phyloP scores from a whole-genome alignment of 768 basidiomycete genomes.

The Tylopilus vinaceipallidus region DNA sequence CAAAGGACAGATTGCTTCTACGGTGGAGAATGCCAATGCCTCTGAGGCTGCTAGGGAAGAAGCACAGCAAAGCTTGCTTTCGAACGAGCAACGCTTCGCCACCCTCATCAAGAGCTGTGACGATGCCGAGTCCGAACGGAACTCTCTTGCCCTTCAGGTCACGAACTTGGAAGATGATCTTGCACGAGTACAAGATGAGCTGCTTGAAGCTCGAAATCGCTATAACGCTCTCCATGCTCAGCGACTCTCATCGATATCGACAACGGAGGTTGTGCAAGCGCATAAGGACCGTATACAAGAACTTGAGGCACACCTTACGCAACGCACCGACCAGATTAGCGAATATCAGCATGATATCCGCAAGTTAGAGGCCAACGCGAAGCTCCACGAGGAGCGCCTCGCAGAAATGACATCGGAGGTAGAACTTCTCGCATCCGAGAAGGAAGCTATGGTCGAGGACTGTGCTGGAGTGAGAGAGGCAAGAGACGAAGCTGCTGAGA shows the following conservation, averaged over 20 bases:
- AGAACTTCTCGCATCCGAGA: constrained; percentile 63
- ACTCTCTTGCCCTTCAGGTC: constrained; percentile 62
- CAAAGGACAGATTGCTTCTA: constrained; percentile 31
- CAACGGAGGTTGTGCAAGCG: constrained; percentile 50
- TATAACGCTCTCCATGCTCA: constrained; percentile 63
- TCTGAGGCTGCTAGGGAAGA: constrained; percentile 38
- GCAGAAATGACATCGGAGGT: constrained; percentile 68
- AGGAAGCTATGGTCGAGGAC: constrained; percentile 81
- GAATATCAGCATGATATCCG: constrained; percentile 78
- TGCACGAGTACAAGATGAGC: constrained; percentile 47
- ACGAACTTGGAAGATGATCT: constrained; percentile 64
- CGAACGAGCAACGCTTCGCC: constrained; percentile 39
- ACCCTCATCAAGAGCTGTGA: constrained; percentile 49
- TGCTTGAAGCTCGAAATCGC: constrained; percentile 55
- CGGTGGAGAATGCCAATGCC: constrained; percentile 32
- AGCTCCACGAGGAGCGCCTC: constrained; percentile 72
- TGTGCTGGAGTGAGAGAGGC: constrained; percentile 75
- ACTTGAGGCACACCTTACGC: constrained; percentile 60
- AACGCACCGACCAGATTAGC: constrained; percentile 72
- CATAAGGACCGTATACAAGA: constrained; percentile 67
- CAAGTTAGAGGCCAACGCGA: constrained; percentile 71
- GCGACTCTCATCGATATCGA: constrained; percentile 63
- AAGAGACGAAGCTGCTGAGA: constrained; percentile 58
- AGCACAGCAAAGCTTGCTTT: constrained; percentile 27
- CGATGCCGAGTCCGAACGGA: constrained; percentile 61